Evolutionary conservation across 140 eudicot genomes (phyloP).

Genomic region (Anethum foeniculum): DNA sequence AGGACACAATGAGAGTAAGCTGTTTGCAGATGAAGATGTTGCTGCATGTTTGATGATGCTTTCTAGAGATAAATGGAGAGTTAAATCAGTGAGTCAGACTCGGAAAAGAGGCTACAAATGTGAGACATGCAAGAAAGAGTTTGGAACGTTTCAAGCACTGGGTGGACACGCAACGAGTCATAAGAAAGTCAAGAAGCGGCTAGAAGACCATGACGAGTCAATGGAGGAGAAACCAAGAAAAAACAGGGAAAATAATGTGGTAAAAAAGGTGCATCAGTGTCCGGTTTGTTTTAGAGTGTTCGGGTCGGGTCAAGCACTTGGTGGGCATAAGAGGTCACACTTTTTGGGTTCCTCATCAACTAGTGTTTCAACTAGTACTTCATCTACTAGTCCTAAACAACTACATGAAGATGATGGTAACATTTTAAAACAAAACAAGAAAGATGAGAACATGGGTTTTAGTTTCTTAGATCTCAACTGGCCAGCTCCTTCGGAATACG

Average conservation of each 20-base stretch:
- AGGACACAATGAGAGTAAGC: too few species aligned
- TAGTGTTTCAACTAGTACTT: background rate
- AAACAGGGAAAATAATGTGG: background rate
- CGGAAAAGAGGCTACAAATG: constrained; percentile 10
- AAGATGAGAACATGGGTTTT: background rate
- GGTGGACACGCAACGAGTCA: constrained; percentile 23
- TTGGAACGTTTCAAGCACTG: constrained; percentile 31
- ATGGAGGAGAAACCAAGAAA: background rate
- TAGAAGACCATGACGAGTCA: background rate
- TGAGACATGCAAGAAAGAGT: constrained; percentile 33
- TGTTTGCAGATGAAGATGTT: constrained; percentile 2
- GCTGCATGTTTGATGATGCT: constrained; percentile 7
- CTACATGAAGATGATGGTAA: background rate
- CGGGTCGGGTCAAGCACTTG: constrained; percentile 35
- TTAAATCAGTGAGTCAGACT: background rate
- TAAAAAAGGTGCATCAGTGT: background rate
- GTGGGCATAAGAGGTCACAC: constrained; percentile 55
- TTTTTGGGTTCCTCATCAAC: constrained; percentile 6
- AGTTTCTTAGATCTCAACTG: constrained; percentile 41
- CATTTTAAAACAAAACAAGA: background rate
- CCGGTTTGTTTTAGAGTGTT: constrained; percentile 1
- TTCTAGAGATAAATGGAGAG: background rate
- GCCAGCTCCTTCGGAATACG: constrained; percentile 40
- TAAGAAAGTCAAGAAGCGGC: constrained; percentile 14
- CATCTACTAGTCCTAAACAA: constrained; percentile 8